Evolutionary conservation across 2,329 filamentous ascomycete genomes (phyloP), one percentile per base, ranked within the genome.

Genomic region (Xylariaceae sp.): DNA sequence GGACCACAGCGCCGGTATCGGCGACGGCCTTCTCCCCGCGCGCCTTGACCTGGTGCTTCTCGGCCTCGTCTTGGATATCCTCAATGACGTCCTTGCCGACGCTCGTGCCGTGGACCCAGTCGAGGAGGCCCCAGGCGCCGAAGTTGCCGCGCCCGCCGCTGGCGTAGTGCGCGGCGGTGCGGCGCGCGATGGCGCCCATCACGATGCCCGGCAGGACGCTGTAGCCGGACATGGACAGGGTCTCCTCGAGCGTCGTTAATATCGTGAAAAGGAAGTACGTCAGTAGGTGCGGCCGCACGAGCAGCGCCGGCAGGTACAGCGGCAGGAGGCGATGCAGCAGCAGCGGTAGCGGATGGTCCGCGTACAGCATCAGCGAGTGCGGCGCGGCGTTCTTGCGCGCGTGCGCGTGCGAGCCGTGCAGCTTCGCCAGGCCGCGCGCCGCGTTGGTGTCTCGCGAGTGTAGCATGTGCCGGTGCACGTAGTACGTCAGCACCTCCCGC

Each of bases 221-320:
- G 72, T 91, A 92, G 0, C 89, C 88, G 0, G 85, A 89, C 72
- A 84, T 85, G 23, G 85, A 77, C 46, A 90, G 75, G 0, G 85
- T 84, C 61, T 90, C 88, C 62, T 91, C 86, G 0, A 86, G 67
- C 2, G 87, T 89, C 59, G 82, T 81, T 21, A 91, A 68, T 0
- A 81, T 79, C 16, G 86, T 76, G 60, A 90, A 82, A 10, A 89
- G 66, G 53, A 90, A 80, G 74, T 88, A 91, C 0, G 87, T 90
- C n/a, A 91, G 77, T 3, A 91, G 79, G 70, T 92, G 89, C 37
- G 87, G 85, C 7, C 86, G 85, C 41, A 90, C 77, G n/a, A 82
- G 62, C 19, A 86, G 73, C 1, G 87, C 82, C 1, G 89, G 86
- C 0, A 90, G 71, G 68, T 89, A 89, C 6, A 85, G 72, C 0